phyloP scores from a whole-genome alignment of 2,329 filamentous ascomycete species.

The Lachnellula occidentalis region DNA sequence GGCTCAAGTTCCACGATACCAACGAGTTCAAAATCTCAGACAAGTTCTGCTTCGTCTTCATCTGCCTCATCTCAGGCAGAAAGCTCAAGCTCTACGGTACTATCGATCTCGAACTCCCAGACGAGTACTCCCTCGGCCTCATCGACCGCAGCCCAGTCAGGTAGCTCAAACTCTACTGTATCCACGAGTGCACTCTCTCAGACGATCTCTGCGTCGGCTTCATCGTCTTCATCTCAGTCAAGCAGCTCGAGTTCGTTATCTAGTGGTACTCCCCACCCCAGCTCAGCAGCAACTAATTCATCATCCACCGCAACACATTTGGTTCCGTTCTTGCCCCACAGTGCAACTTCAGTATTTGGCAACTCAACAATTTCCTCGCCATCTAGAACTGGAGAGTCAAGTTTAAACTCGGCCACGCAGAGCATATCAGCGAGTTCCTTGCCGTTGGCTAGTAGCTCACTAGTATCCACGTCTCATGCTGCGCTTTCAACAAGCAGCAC shows the following conservation, averaged over 20 bases:
- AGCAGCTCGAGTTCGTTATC: neutral
- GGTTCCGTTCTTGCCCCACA: neutral
- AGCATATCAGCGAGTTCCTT: neutral
- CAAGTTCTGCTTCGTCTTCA: neutral
- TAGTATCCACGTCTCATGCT: neutral
- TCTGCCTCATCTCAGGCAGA: neutral
- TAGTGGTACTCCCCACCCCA: no score
- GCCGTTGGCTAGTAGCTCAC: neutral
- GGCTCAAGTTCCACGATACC: neutral
- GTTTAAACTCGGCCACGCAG: no score
- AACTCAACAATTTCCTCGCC: neutral
- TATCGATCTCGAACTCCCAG: no score
- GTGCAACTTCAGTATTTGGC: neutral
- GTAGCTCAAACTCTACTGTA: no score
- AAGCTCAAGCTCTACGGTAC: neutral
- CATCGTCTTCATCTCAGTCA: neutral
- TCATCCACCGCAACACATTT: no score
- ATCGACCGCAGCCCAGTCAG: no score
- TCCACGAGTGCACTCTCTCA: neutral
- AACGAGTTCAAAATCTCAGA: neutral
- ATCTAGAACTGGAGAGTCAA: no score
- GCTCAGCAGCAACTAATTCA: no score
- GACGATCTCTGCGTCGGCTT: neutral
- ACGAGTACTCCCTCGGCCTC: no score
- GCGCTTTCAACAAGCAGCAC: neutral